phyloP scores from a whole-genome alignment of 164 flowering plant species.

The Magnolia kwangsiensis region DNA sequence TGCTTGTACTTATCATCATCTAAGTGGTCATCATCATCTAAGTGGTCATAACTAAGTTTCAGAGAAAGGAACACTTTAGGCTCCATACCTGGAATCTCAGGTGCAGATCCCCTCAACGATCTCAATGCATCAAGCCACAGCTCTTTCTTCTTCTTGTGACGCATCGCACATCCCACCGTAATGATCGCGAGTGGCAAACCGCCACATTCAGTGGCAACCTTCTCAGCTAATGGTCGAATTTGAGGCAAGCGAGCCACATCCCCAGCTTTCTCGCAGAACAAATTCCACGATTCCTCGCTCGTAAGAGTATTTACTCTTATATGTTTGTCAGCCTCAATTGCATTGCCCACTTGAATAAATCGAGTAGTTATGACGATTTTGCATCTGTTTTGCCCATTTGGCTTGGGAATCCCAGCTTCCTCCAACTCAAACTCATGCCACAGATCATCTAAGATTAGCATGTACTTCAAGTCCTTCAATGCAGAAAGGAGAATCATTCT shows the following conservation, averaged over 20 bases:
- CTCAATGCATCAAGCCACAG: slow-evolving; percentile 9
- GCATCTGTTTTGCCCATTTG: background rate
- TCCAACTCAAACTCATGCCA: background rate
- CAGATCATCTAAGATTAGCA: slow-evolving; percentile 10
- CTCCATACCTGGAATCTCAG: slow-evolving; percentile 10
- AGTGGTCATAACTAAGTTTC: slow-evolving; percentile 10
- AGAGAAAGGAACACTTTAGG: background rate
- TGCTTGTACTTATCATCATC: background rate
- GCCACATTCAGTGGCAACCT: background rate
- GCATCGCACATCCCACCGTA: slow-evolving; percentile 4
- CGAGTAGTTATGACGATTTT: background rate
- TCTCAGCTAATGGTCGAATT: background rate
- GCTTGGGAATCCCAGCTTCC: slow-evolving; percentile 2
- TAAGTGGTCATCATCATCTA: slow-evolving; percentile 3
- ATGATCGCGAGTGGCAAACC: slow-evolving; percentile 10
- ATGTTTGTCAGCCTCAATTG: background rate
- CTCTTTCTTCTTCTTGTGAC: background rate
- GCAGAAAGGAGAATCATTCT: background rate
- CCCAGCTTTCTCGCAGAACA: background rate
- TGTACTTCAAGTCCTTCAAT: background rate
- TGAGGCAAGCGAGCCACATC: background rate
- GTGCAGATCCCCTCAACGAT: background rate
- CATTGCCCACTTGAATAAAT: background rate
- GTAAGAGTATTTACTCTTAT: background rate
- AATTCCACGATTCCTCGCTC: background rate